Evolutionary conservation across 73 alveolate species (phyloP).

Genomic region (Durusdinium trenchii): DNA sequence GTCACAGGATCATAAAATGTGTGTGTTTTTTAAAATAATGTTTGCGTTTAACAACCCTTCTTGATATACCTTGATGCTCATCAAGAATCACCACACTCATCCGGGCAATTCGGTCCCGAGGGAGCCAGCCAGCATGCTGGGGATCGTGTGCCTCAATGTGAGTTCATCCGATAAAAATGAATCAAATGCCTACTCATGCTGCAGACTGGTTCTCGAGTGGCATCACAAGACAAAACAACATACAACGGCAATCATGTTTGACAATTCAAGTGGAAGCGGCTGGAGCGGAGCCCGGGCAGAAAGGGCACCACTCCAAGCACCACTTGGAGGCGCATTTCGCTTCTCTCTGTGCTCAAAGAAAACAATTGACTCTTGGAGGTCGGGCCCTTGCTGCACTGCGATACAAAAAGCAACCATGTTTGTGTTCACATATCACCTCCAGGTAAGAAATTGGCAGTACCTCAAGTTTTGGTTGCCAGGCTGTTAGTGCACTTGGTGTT

Average conservation of each 20-base stretch:
- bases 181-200: neutral
- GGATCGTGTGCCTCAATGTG: constrained; percentile 42
- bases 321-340: neutral
- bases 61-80: too few relatives aligned
- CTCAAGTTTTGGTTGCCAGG: neutral
- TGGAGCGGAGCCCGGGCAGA: too few relatives aligned
- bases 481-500: too few relatives aligned
- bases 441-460: neutral
- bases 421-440: neutral
- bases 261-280: neutral
- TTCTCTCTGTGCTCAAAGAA: neutral
- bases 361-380: neutral
- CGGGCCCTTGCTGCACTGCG: neutral
- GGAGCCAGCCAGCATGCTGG: neutral
- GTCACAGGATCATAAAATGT: too few relatives aligned
- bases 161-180: neutral
- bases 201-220: neutral
- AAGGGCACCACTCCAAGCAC: too few relatives aligned
- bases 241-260: neutral
- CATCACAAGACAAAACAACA: neutral
- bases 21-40: too few relatives aligned
- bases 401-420: neutral
- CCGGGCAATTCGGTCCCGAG: too few relatives aligned
- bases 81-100: too few relatives aligned
- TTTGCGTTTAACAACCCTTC: too few relatives aligned